Base-by-base conservation (phyloP, 371 early-diverging fungal genomes). In the Chytridiales sp. region DNA sequence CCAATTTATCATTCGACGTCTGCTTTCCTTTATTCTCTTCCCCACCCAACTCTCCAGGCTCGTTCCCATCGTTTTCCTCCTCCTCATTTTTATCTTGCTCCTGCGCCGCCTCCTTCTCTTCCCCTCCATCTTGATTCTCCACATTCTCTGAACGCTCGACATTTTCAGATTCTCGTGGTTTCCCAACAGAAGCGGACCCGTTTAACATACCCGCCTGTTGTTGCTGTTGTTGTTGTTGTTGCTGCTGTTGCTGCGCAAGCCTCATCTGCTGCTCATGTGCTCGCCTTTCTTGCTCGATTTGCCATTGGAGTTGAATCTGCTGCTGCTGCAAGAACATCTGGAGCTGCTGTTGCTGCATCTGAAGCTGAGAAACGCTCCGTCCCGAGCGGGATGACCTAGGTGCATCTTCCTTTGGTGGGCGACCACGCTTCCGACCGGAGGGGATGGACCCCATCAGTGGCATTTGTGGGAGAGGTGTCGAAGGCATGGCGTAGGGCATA, bases 371-470 rank as follows among this genome's bases (percentile, higher is more conserved):
- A n/a, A n/a, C n/a, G n/a, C n/a, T n/a, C 15, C 38, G 50, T 31
- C 50, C 50, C 24, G 29, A 26, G 21, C 29, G 19, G 42, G 35
- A 47, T 15, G 50, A 22, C 40, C 50, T 39, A 11, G 31, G 9
- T 8, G 34, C 47, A 24, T 36, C 9, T n/a, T 49, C 9, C 36
- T 59, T 59, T 3, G 49, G 59, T 17, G 59, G 59, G n/a, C 59
- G 59, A 19, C 59, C 59, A 13, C 50, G 48, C 36, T 49, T 47
- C 24, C 41, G 47, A 21, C 13, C 17, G 26, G 21, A 21, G 17
- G 15, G 4, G 26, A 21, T 17, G n/a, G n/a, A n/a, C n/a, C n/a
- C n/a, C n/a, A n/a, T n/a, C n/a, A n/a, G n/a, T n/a, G n/a, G n/a
- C n/a, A n/a, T 13, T 4, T 9, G 22, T 39, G 27, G 43, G 27